These are phyloP conservation scores for Carallia brachiata DNA, from an alignment of 345 rosid genomes.

Conservation along the genomic window DNA sequence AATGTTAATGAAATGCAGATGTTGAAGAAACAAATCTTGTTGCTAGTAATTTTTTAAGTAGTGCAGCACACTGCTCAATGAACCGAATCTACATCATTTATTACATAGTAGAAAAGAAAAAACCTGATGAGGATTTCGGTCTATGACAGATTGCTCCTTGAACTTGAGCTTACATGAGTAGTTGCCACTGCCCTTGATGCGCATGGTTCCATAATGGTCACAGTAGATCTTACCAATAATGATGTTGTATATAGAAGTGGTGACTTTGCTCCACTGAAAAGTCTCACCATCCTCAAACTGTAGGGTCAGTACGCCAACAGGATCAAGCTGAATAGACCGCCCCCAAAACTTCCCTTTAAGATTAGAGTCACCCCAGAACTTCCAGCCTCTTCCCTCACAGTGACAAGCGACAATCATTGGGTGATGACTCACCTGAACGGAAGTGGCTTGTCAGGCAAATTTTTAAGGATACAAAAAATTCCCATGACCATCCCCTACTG, in stretches of 20 bases:
- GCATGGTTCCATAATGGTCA: slow-evolving; percentile 97
- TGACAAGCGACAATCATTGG: slow-evolving; percentile 98
- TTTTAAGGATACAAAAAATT: slow-evolving; percentile 3
- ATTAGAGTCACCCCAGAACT: slow-evolving; percentile 97
- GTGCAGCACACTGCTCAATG: not conserved
- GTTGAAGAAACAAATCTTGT: not conserved
- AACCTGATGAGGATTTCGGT: slow-evolving; percentile 98
- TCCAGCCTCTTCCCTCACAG: slow-evolving; percentile 99
- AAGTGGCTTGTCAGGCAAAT: slow-evolving; percentile 25
- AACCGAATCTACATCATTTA: slow-evolving; percentile 7
- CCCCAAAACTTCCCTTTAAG: slow-evolving; percentile 99
- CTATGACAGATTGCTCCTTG: slow-evolving; percentile 98
- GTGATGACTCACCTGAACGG: slow-evolving; percentile 91
- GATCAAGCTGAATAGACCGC: slow-evolving; percentile 96
- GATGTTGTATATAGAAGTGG: slow-evolving; percentile 96
- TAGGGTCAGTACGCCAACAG: slow-evolving; percentile 80
- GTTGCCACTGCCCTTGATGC: slow-evolving; percentile 77
- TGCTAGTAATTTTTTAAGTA: no score
- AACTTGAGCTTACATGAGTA: slow-evolving; percentile 94
- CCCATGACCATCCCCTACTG: not conserved
- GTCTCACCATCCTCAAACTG: slow-evolving; percentile 90
- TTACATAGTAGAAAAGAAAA: slow-evolving; percentile 2
- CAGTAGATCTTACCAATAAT: slow-evolving; percentile 94
- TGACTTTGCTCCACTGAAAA: slow-evolving; percentile 97
- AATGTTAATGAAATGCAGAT: not conserved